Percentiles rank a stretch among this genome's conserved stretches.
Conservation (phyloP, 352 stramenopile species). For the Pythium brachiatum region DNA sequence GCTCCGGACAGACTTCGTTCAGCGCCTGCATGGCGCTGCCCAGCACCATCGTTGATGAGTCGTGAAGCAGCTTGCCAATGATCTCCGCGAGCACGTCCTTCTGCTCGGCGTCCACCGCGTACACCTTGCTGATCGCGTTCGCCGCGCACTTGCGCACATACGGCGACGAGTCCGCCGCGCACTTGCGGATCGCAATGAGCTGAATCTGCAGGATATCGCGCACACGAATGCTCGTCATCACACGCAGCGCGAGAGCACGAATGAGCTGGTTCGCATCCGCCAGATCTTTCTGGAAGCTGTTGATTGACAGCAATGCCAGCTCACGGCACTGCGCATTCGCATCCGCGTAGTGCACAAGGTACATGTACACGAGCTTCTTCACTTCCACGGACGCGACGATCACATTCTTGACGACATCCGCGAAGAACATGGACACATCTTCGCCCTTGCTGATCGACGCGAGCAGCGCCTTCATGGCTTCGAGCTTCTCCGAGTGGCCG, state of each 20-base stretch:
- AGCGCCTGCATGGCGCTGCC: constrained; percentile 94
- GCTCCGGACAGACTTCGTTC: constrained; percentile 94
- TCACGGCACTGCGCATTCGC: constrained; percentile 94
- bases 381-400: constrained; percentile 95
- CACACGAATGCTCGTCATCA: constrained; percentile 98
- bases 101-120: constrained; percentile 85
- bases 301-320: constrained; percentile 96
- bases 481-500: constrained; percentile 87
- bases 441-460: constrained; percentile 97
- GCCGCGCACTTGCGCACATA: constrained; percentile 98
- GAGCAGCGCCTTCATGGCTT: constrained; percentile 98
- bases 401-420: constrained; percentile 96
- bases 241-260: constrained; percentile 90
- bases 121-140: constrained; percentile 96
- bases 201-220: constrained; percentile 99
- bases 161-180: constrained; percentile 88
- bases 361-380: constrained; percentile 99
- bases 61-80: constrained; percentile 92
- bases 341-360: constrained; percentile 98
- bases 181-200: constrained; percentile 94
- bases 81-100: constrained; percentile 91
- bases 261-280: constrained; percentile 94
- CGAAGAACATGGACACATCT: constrained; percentile 97
- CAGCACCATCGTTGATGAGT: constrained; percentile 97
- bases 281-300: constrained; percentile 98